These are phyloP conservation scores for Mycena belliarum DNA, from an alignment of 768 basidiomycete genomes.

Conservation along the genomic window DNA sequence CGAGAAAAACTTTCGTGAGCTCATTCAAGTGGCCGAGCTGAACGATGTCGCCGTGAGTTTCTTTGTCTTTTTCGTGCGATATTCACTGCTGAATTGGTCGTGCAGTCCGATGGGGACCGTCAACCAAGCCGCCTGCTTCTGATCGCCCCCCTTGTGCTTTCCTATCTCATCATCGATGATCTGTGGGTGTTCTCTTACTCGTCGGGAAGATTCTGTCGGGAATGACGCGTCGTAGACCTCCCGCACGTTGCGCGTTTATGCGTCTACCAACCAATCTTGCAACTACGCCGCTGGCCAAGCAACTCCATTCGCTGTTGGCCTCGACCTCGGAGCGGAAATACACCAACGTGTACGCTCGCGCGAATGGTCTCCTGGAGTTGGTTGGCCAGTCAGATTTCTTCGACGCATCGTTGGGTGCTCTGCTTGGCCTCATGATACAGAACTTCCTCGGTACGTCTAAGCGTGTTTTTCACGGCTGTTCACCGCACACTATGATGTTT, in stretches of 20 bases:
- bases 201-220: neutral
- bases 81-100: neutral
- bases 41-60: constrained; percentile 54
- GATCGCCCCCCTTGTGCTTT: constrained; percentile 60
- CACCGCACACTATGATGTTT: constrained; percentile 21
- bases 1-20: constrained; percentile 41
- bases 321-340: constrained; percentile 59
- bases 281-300: constrained; percentile 45
- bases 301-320: constrained; percentile 47
- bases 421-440: constrained; percentile 45
- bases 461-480: neutral
- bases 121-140: constrained; percentile 50
- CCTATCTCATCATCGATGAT: constrained; percentile 64
- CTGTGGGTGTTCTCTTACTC: constrained; percentile 42
- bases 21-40: constrained; percentile 51
- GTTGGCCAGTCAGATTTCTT: constrained; percentile 46
- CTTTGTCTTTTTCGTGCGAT: neutral
- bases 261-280: constrained; percentile 54
- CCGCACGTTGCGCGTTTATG: constrained; percentile 57
- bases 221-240: constrained; percentile 42
- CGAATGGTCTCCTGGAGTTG: constrained; percentile 40
- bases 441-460: constrained; percentile 56
- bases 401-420: constrained; percentile 44
- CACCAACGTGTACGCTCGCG: constrained; percentile 53
- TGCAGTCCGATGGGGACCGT: constrained; percentile 39